Conservation (phyloP, 441 rosid genomes). For the Hura crepitans region DNA sequence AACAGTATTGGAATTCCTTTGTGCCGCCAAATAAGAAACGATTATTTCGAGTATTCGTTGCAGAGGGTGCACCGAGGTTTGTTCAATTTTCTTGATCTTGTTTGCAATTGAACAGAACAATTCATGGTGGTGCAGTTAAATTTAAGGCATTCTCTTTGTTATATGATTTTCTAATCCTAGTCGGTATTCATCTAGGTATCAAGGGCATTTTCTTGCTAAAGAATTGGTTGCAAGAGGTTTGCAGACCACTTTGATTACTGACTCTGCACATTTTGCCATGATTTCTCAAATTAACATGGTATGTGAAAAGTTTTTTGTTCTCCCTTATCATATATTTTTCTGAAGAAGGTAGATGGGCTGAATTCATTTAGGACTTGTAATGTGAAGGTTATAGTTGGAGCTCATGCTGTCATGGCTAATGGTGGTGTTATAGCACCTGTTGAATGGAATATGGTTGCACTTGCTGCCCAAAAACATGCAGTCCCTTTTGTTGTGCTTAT, state of each 20-base stretch:
- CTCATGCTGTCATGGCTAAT: constrained; percentile 98
- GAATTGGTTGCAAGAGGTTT: constrained; percentile 90
- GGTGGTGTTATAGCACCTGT: constrained; percentile 98
- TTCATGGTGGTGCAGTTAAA: constrained; percentile 16
- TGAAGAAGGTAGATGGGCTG: not conserved
- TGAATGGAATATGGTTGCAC: constrained; percentile 98
- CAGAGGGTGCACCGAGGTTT: constrained; percentile 99
- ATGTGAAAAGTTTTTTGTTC: not conserved
- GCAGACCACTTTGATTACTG: constrained; percentile 88
- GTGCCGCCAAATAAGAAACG: constrained; percentile 95
- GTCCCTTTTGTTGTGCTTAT: constrained; percentile 99
- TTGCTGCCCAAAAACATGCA: constrained; percentile 95
- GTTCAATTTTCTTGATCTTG: constrained; percentile 24
- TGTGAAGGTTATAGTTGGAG: constrained; percentile 90
- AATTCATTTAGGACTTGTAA: constrained; percentile 22
- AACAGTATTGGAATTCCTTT: constrained; percentile 89
- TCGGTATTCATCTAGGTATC: constrained; percentile 52
- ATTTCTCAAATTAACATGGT: constrained; percentile 98
- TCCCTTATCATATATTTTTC: not conserved
- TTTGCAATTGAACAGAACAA: constrained; percentile 11
- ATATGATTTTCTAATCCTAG: constrained; percentile 1
- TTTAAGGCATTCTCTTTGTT: constrained; percentile 11
- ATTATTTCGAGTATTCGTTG: constrained; percentile 91
- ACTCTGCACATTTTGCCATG: constrained; percentile 97
- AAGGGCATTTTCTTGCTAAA: constrained; percentile 88